phyloP scores from a whole-genome alignment of 192 early-diverging fungal species.

The Chytriomyces confervae region DNA sequence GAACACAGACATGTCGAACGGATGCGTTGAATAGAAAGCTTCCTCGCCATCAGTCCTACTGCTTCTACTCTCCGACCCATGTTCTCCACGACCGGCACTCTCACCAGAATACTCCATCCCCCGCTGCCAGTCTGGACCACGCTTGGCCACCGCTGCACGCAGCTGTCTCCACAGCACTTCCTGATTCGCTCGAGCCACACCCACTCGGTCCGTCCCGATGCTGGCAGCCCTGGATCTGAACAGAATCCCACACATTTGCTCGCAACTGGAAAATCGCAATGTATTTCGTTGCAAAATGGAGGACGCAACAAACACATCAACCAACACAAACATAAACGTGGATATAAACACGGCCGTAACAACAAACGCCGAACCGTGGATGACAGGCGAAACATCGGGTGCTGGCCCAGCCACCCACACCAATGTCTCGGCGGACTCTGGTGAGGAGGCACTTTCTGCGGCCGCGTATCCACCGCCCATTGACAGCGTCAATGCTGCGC shows the following conservation, averaged over 20 bases:
- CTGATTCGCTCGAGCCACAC: neutral
- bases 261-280: too few species aligned
- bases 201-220: constrained; percentile 15
- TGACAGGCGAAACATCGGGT: too few species aligned
- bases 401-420: too few species aligned
- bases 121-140: neutral
- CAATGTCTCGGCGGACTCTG: too few species aligned
- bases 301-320: too few species aligned
- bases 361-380: too few species aligned
- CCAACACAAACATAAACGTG: too few species aligned
- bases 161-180: neutral
- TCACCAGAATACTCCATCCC: neutral
- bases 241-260: constrained; percentile 37
- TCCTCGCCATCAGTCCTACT: neutral
- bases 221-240: constrained; percentile 17
- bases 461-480: too few species aligned
- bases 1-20: constrained; percentile 1
- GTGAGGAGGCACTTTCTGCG: too few species aligned
- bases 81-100: neutral
- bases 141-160: neutral
- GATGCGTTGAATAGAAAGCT: neutral
- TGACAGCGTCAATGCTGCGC: too few species aligned
- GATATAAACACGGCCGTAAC: too few species aligned
- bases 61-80: neutral
- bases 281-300: too few species aligned